Conservation (phyloP, 176 grass and related monocot genomes). For the Raddia guianensis region DNA sequence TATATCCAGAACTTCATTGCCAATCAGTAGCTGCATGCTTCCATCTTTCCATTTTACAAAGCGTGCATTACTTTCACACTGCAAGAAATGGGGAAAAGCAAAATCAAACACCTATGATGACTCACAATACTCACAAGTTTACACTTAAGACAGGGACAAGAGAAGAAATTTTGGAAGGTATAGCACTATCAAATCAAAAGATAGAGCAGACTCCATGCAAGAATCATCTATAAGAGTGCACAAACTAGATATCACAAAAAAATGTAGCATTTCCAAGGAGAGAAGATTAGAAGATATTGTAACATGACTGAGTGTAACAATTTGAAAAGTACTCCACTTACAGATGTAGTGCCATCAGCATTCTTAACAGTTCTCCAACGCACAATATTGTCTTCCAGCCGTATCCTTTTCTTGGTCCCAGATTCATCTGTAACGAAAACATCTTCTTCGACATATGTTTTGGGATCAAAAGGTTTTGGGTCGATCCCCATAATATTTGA, state of each 20-base stretch:
- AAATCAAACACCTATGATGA: background rate
- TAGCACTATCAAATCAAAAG: background rate
- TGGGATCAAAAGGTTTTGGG: constrained; percentile 84
- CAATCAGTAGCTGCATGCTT: constrained; percentile 86
- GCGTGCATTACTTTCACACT: constrained; percentile 95
- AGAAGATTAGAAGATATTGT: constrained; percentile 23
- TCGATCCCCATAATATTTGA: constrained; percentile 99
- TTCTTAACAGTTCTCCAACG: constrained; percentile 88
- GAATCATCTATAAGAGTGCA: constrained; percentile 26
- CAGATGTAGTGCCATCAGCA: constrained; percentile 73
- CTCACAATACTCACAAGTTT: background rate
- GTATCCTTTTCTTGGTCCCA: constrained; percentile 85
- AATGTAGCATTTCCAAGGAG: constrained; percentile 16
- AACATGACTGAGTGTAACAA: constrained; percentile 23
- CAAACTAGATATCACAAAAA: constrained; percentile 14
- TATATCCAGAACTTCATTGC: constrained; percentile 97
- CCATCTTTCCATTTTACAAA: constrained; percentile 99
- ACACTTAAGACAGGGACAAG: constrained; percentile 21
- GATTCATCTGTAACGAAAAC: constrained; percentile 87
- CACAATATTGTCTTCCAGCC: constrained; percentile 91
- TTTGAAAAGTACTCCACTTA: constrained; percentile 55
- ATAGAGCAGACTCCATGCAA: constrained; percentile 16
- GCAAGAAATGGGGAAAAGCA: constrained; percentile 35
- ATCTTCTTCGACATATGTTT: constrained; percentile 94
- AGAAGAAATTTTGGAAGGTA: background rate